Evolutionary conservation across 2,329 filamentous ascomycete genomes (phyloP).

Genomic region (Aspergillus oerlinghausenensis): DNA sequence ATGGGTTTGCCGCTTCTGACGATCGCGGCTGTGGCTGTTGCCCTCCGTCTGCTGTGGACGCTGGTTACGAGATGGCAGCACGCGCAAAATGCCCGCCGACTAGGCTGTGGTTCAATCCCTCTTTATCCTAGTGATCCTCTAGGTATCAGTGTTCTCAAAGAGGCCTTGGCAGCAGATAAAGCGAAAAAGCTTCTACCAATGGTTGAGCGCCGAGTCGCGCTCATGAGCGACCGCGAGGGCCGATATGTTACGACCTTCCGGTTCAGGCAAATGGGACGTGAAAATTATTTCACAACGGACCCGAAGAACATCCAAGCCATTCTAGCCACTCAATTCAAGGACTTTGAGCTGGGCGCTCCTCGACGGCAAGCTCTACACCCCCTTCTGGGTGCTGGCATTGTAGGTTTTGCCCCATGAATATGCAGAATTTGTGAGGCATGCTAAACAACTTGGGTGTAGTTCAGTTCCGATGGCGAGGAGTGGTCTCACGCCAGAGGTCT

Average conservation of each 20-base stretch:
- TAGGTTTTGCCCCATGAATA: constrained; percentile 16
- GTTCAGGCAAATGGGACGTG: constrained; percentile 19
- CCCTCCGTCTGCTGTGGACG: constrained; percentile 20
- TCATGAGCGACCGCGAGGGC: constrained; percentile 19
- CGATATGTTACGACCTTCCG: constrained; percentile 24
- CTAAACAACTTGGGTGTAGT: constrained; percentile 19
- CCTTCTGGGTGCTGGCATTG: constrained; percentile 44
- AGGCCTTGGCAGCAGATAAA: constrained; percentile 22
- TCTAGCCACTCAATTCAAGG: constrained; percentile 73
- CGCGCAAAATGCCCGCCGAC: constrained; percentile 21
- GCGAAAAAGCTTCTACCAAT: constrained; percentile 19
- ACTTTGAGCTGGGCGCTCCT: constrained; percentile 75
- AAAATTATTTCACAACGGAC: constrained; percentile 29
- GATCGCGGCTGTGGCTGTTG: constrained; percentile 20
- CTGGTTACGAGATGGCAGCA: constrained; percentile 21
- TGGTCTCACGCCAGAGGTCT: constrained; percentile 81
- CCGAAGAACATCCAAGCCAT: constrained; percentile 74
- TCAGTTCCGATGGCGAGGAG: constrained; percentile 66
- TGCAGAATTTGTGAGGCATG: not conserved
- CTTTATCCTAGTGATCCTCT: constrained; percentile 25
- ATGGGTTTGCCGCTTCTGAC: not conserved
- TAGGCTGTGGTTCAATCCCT: constrained; percentile 22
- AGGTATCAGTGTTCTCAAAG: constrained; percentile 21
- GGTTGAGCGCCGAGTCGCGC: constrained; percentile 14
- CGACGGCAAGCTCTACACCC: constrained; percentile 58